Percentiles rank a stretch among this genome's conserved stretches.
Conservation (phyloP, 2,329 filamentous ascomycete genomes). For the Geoglossum cookeanum region DNA sequence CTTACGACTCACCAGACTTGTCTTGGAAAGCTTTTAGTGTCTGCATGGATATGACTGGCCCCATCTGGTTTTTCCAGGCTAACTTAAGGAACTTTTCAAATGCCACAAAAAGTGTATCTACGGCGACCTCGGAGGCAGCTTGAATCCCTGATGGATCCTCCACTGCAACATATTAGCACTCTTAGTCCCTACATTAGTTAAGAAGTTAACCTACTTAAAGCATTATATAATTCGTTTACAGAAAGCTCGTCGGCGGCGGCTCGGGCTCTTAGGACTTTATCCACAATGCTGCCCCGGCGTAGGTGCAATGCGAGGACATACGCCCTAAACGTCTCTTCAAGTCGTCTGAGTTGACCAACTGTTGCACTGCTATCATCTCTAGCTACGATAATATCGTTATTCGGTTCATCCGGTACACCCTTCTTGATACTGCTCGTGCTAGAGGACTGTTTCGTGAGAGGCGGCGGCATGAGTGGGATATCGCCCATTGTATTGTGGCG, state of each 20-base stretch:
- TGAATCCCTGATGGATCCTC: conserved; percentile 68
- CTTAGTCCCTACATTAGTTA: not conserved
- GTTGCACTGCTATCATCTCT: conserved; percentile 13
- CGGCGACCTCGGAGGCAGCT: conserved; percentile 50
- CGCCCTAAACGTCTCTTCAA: conserved; percentile 72
- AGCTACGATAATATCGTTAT: conserved; percentile 35
- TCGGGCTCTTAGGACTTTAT: conserved; percentile 53
- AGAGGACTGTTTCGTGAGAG: not conserved
- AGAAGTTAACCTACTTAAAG: conserved; percentile 28
- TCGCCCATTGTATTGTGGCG: not conserved
- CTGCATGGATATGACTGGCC: conserved; percentile 56
- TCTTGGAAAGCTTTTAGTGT: conserved; percentile 54
- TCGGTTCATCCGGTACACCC: conserved; percentile 7
- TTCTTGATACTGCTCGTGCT: not conserved
- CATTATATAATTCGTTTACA: conserved; percentile 82
- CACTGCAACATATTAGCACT: conserved; percentile 18
- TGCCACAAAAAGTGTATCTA: conserved; percentile 74
- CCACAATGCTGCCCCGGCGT: conserved; percentile 72
- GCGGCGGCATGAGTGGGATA: conserved; percentile 1
- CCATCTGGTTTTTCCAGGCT: conserved; percentile 79
- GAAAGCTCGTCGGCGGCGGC: conserved; percentile 52
- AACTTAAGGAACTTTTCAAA: conserved; percentile 86
- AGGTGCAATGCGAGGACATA: conserved; percentile 69
- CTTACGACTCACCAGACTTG: conserved; percentile 22
- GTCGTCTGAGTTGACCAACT: conserved; percentile 43